Conservation (phyloP, 331 rosid genomes). For the Malus hybrid region DNA sequence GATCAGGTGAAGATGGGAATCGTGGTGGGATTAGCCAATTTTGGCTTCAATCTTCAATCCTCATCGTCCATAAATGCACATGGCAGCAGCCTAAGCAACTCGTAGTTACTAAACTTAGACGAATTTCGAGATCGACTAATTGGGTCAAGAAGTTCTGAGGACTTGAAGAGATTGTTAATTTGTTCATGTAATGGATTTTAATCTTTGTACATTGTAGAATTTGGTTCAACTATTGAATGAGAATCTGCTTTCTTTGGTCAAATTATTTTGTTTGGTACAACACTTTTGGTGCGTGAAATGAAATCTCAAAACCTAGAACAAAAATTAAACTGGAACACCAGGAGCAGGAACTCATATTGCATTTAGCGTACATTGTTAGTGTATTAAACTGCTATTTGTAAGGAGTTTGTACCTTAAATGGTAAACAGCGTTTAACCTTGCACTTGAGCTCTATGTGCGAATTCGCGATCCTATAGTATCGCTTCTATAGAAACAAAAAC, state of each 20-base stretch:
- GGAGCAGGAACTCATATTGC: background rate
- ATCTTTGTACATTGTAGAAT: background rate
- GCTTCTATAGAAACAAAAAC: too few species aligned
- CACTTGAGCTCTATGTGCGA: background rate
- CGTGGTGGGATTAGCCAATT: conserved; percentile 37
- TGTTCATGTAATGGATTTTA: background rate
- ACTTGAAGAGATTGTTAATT: background rate
- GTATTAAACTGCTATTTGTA: too few species aligned
- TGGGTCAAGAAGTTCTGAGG: background rate
- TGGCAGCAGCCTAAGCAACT: background rate
- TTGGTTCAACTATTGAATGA: background rate
- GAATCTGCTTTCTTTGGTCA: background rate
- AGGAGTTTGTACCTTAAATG: too few species aligned
- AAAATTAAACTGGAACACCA: background rate
- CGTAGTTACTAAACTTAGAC: background rate
- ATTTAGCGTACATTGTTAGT: background rate
- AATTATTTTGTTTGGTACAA: background rate
- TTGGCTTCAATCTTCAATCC: conserved; percentile 36
- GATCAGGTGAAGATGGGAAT: conserved; percentile 46
- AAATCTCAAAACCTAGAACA: background rate
- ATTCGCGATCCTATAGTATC: too few species aligned
- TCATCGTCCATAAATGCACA: background rate
- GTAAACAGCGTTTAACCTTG: background rate
- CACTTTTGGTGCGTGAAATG: background rate
- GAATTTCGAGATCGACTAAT: background rate